Evolutionary conservation across 345 rosid genomes (phyloP).

Genomic region (Euclidium syriacum): DNA sequence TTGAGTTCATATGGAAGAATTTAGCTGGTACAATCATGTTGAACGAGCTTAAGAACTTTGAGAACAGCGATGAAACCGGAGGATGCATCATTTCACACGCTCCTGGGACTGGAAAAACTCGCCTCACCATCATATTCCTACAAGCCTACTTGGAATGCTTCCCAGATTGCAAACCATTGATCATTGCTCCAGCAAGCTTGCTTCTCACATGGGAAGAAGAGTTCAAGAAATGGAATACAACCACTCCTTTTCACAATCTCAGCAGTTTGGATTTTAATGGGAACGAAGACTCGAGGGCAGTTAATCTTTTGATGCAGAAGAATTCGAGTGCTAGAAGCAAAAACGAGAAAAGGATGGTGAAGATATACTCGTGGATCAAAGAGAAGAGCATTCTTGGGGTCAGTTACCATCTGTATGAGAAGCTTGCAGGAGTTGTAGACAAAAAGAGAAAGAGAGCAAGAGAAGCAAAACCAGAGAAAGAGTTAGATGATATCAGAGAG

Average conservation of each 20-base stretch:
- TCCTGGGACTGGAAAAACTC: constrained; percentile 87
- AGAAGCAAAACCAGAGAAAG: not conserved
- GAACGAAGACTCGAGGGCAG: constrained; percentile 35
- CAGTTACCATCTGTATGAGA: constrained; percentile 55
- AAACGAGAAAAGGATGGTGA: constrained; percentile 38
- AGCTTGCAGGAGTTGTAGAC: constrained; percentile 39
- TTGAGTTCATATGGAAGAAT: constrained; percentile 74
- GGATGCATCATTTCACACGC: constrained; percentile 88
- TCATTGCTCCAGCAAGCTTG: constrained; percentile 70
- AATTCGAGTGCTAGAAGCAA: not conserved
- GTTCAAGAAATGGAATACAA: constrained; percentile 58
- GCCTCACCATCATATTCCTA: constrained; percentile 59
- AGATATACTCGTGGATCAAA: constrained; percentile 59
- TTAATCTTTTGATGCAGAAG: constrained; percentile 3
- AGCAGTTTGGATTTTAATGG: constrained; percentile 44
- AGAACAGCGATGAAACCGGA: constrained; percentile 23
- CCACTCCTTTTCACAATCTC: constrained; percentile 53
- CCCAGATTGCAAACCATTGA: constrained; percentile 54
- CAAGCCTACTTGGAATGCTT: constrained; percentile 43
- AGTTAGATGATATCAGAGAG: constrained; percentile 31
- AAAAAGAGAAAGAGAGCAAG: constrained; percentile 16
- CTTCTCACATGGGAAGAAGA: constrained; percentile 85
- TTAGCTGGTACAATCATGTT: constrained; percentile 53
- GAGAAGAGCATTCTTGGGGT: constrained; percentile 50
- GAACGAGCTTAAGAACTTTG: constrained; percentile 38